phyloP scores from a whole-genome alignment of 2,329 filamentous ascomycete genomes.

The Tympanopsis confertula region DNA sequence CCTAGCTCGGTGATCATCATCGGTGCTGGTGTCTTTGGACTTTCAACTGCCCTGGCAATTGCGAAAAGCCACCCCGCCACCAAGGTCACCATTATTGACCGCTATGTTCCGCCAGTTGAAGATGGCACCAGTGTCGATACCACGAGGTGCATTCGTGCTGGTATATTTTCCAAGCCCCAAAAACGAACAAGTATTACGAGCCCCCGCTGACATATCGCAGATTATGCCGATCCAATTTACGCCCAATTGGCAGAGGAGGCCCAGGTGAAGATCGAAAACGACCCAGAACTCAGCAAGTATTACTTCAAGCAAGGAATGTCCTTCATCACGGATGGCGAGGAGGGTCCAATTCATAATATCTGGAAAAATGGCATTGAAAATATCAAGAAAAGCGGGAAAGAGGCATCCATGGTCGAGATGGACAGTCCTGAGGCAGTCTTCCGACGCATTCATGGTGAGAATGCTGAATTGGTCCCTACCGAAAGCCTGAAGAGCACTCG shows the following conservation, averaged over 20 bases:
- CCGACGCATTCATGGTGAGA: slow-evolving; percentile 9
- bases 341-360: slow-evolving; percentile 6
- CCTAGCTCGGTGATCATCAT: slow-evolving; percentile 5
- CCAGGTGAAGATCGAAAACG: slow-evolving; percentile 8
- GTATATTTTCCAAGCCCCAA: background rate
- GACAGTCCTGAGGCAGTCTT: slow-evolving; percentile 8
- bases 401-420: slow-evolving; percentile 4
- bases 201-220: slow-evolving; percentile 6
- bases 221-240: slow-evolving; percentile 12
- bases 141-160: slow-evolving; percentile 3
- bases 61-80: slow-evolving; percentile 1
- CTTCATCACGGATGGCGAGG: slow-evolving; percentile 9
- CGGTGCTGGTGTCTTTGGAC: slow-evolving; percentile 5
- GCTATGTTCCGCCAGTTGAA: slow-evolving; percentile 4
- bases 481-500: too few species aligned
- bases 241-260: slow-evolving; percentile 9
- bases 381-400: too few species aligned
- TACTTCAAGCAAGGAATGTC: slow-evolving; percentile 13
- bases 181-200: background rate
- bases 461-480: slow-evolving; percentile 3
- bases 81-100: slow-evolving; percentile 4
- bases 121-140: slow-evolving; percentile 6
- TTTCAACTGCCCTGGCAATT: slow-evolving; percentile 4
- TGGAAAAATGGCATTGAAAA: slow-evolving; percentile 5
- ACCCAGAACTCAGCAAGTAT: slow-evolving; percentile 7